Evolutionary conservation across 345 rosid genomes (phyloP).

Genomic region (Rhizophora mangle): DNA sequence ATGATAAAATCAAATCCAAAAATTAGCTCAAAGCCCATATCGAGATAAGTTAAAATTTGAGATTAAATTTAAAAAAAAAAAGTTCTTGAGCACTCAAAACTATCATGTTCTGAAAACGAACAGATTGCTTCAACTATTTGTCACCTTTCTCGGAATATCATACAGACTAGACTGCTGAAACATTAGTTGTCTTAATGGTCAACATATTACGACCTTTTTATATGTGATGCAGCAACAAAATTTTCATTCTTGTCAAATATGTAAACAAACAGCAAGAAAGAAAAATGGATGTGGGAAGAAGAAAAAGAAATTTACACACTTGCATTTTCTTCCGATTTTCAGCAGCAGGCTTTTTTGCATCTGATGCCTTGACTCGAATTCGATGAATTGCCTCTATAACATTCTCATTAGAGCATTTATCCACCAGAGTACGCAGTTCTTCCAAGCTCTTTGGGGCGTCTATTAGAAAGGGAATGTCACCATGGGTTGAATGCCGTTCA

Average conservation of each 20-base stretch:
- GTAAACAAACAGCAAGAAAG: background rate
- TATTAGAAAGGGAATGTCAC: conserved; percentile 65
- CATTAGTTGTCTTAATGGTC: no score
- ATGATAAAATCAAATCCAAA: no score
- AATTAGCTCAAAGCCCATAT: no score
- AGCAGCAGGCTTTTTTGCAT: conserved; percentile 74
- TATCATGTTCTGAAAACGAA: no score
- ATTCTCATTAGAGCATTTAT: conserved; percentile 51
- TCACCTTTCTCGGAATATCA: no score
- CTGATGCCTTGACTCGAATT: conserved; percentile 43
- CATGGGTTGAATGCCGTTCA: conserved; percentile 29
- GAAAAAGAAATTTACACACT: conserved; percentile 34
- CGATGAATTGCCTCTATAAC: conserved; percentile 49
- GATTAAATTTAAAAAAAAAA: no score
- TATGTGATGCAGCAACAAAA: no score
- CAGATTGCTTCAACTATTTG: no score
- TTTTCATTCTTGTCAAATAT: background rate
- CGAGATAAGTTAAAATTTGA: no score
- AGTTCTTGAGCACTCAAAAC: no score
- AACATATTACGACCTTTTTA: no score
- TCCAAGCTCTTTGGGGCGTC: conserved; percentile 72
- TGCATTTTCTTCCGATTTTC: conserved; percentile 96
- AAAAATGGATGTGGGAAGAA: background rate
- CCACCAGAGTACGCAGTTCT: conserved; percentile 59
- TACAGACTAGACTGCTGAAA: no score